Evolutionary conservation across 2,329 filamentous ascomycete genomes (phyloP).

Genomic region (Colletotrichum scovillei): DNA sequence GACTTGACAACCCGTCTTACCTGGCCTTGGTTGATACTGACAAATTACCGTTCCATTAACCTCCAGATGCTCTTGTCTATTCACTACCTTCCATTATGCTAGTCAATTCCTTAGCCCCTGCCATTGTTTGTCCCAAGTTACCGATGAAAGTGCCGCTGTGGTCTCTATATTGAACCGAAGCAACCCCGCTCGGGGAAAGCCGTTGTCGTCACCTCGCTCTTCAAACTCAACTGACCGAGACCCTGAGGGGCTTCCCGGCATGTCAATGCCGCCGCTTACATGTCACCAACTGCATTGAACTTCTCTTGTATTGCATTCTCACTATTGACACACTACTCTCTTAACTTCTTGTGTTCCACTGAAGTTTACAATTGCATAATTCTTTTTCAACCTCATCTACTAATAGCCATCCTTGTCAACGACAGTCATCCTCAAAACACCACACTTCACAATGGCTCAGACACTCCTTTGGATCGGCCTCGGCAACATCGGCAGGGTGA

Average conservation of each 20-base stretch:
- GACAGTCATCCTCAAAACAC: background rate
- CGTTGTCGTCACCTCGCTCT: background rate
- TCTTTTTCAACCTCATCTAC: background rate
- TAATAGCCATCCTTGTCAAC: background rate
- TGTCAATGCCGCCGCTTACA: slow-evolving; percentile 15
- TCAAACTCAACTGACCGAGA: background rate
- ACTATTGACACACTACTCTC: background rate
- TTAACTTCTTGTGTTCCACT: background rate
- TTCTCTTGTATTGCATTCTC: background rate
- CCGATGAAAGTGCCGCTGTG: background rate
- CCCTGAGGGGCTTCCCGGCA: background rate
- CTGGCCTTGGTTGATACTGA: too few relatives aligned
- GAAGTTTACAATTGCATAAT: background rate
- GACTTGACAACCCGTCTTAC: too few relatives aligned
- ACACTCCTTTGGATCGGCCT: slow-evolving; percentile 84
- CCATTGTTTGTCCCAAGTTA: background rate
- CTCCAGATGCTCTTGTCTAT: too few relatives aligned
- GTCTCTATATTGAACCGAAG: background rate
- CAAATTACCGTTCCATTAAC: too few relatives aligned
- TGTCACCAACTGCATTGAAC: background rate
- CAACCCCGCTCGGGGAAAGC: slow-evolving; percentile 6
- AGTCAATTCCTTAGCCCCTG: too few relatives aligned
- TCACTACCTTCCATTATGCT: too few relatives aligned
- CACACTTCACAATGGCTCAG: slow-evolving; percentile 57
- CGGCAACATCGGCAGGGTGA: slow-evolving; percentile 87